Percentiles rank a stretch among this genome's conserved stretches.
phyloP scores from a whole-genome alignment of 2,329 filamentous ascomycete genomes.

The Blumeria hordei region DNA sequence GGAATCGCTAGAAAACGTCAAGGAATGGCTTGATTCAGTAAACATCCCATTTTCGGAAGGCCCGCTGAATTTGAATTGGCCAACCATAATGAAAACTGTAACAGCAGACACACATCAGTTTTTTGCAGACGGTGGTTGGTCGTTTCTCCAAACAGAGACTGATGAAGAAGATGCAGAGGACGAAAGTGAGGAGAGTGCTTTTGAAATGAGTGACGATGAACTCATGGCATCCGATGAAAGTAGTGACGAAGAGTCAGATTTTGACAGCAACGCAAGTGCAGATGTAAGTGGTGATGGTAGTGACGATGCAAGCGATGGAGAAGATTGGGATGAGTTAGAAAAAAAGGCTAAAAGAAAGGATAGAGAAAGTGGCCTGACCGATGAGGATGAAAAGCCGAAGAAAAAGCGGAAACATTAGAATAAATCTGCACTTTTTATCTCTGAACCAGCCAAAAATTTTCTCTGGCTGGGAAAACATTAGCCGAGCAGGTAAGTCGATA shows the following conservation, averaged over 20 bases:
- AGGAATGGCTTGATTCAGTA: constrained; percentile 90
- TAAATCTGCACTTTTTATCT: constrained; percentile 7
- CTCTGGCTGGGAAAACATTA: background rate
- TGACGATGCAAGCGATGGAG: constrained; percentile 43
- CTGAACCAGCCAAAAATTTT: background rate
- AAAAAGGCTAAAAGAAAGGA: constrained; percentile 75
- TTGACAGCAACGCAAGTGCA: constrained; percentile 67
- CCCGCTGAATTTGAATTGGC: constrained; percentile 94
- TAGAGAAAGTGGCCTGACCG: constrained; percentile 36
- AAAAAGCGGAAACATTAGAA: constrained; percentile 44
- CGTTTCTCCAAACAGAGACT: constrained; percentile 67
- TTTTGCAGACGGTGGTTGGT: constrained; percentile 89
- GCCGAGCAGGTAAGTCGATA: no score
- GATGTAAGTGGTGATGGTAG: constrained; percentile 56
- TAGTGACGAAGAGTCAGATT: constrained; percentile 77
- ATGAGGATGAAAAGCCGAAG: constrained; percentile 50
- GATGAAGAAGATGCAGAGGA: constrained; percentile 60
- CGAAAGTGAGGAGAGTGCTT: constrained; percentile 75
- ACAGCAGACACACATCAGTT: constrained; percentile 83
- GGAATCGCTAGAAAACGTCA: constrained; percentile 80
- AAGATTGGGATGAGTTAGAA: constrained; percentile 90
- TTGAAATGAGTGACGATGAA: constrained; percentile 74
- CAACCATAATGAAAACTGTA: constrained; percentile 98
- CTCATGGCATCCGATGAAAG: constrained; percentile 47
- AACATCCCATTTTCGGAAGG: constrained; percentile 90